phyloP scores from a whole-genome alignment of 306 rosid species.

The Crotalaria pallida region DNA sequence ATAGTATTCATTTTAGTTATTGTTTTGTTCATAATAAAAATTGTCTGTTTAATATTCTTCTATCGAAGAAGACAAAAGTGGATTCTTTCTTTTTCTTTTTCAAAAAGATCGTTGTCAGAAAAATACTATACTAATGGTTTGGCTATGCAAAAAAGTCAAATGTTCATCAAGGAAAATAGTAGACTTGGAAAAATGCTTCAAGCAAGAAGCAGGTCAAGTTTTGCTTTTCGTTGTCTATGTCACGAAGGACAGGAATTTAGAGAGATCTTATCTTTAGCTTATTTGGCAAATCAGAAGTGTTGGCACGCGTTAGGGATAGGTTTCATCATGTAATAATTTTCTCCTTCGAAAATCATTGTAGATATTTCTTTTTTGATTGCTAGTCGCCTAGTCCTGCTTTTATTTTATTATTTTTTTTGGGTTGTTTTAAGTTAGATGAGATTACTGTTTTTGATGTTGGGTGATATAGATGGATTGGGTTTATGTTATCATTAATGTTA shows the following conservation, averaged over 20 bases:
- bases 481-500: too few relatives aligned
- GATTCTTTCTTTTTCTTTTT: not conserved
- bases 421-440: too few relatives aligned
- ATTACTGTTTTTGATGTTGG: too few relatives aligned
- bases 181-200: not conserved
- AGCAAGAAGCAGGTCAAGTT: not conserved
- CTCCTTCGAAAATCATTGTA: not conserved
- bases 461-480: too few relatives aligned
- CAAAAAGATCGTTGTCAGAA: not conserved
- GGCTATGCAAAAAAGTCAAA: not conserved
- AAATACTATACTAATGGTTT: not conserved
- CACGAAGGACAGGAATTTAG: not conserved
- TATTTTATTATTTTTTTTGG: too few relatives aligned
- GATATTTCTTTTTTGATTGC: not conserved
- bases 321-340: not conserved
- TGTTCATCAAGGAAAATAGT: not conserved
- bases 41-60: constrained; percentile 1
- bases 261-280: not conserved
- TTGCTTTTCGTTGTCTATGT: not conserved
- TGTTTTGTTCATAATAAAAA: too few relatives aligned
- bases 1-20: too few relatives aligned
- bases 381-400: too few relatives aligned
- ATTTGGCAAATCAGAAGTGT: not conserved
- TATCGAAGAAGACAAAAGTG: not conserved
- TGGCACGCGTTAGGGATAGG: not conserved